Percentiles rank a stretch among this genome's conserved stretches.
Conservation (phyloP, 768 basidiomycete genomes). For the Auricularia cornea region DNA sequence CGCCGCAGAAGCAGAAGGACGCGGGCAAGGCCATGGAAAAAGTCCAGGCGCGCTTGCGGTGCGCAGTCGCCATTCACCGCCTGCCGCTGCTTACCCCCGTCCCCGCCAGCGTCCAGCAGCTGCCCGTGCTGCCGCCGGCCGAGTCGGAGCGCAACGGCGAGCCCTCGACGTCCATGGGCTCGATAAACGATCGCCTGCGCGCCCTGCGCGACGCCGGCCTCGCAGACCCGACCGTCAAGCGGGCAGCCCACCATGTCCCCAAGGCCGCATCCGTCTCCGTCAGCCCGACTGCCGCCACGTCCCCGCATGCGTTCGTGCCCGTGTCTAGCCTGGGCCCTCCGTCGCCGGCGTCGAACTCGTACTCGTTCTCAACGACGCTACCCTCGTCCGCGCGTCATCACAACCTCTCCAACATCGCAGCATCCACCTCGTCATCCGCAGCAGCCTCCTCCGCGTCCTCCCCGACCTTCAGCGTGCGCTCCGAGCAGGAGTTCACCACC, state of each 20-base stretch:
- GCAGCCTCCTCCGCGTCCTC: constrained; percentile 3
- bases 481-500: constrained; percentile 46
- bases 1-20: neutral
- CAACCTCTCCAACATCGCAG: constrained; percentile 14
- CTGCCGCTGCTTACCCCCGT: neutral
- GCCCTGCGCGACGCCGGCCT: constrained; percentile 68
- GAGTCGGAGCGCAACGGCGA: neutral
- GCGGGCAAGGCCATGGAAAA: neutral
- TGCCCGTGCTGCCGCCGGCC: neutral
- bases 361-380: constrained; percentile 52
- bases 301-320: constrained; percentile 60
- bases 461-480: constrained; percentile 4
- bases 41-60: neutral
- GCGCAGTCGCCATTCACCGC: neutral
- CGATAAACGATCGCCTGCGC: constrained; percentile 75
- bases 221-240: constrained; percentile 42
- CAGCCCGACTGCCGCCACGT: constrained; percentile 29
- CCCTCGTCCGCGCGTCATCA: constrained; percentile 2
- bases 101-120: neutral
- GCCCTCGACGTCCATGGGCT: constrained; percentile 22
- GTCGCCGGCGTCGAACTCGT: constrained; percentile 62
- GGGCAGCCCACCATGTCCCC: constrained; percentile 22
- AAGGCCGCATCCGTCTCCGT: constrained; percentile 24
- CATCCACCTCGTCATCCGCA: constrained; percentile 27
- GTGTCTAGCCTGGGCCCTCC: constrained; percentile 67